Evolutionary conservation across 2,329 filamentous ascomycete species (phyloP), one percentile per base, ranked within the genome.

Genomic region (Pseudodiploospora longispora): DNA sequence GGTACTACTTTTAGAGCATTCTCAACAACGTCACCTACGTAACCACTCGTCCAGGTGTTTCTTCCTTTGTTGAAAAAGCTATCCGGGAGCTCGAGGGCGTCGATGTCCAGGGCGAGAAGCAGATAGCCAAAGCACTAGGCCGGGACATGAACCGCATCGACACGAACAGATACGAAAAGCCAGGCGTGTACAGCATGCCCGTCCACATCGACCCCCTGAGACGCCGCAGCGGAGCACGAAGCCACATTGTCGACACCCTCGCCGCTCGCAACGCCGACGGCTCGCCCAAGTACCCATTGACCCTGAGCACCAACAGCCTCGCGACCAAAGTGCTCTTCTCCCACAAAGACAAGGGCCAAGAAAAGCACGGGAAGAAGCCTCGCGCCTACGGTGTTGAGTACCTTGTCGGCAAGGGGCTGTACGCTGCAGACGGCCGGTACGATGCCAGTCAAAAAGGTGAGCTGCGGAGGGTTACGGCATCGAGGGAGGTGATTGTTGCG

Each of bases 401-500:
- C 47, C 52, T 69, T 47, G 48, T 66, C 34, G 69, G 68, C 9
- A 54, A 61, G 35, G 62, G 60, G 30, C 52, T 70, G 6, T 72
- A 72, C 57, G 55, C 55, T 19, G 69, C 68, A 6, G 67, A 70
- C 52, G 68, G 69, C 6, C 66, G 69, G 7, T 52, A 56, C 38
- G 48, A 47, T 36, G 58, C 57, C 38, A 55, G 55, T 5, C 43
- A 44, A 12, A 49, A 5, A 37, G 56, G 37, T 43, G 53, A 40
- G 41, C 43, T 46, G 10, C 55, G 53, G 27, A 53, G 51, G 6
- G 56, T 63, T 31, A 50, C 54, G 27, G 70, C 66, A 19, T 58
- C 57, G 0, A 58, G 59, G 27, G 70, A 76, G 50, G 68, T 76
- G 30, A 72, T 76, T 47, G 46, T 76, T 5, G 61, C 70, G 3